Conservation (phyloP, 2,329 filamentous ascomycete genomes). For the Verticillium tricorpus region DNA sequence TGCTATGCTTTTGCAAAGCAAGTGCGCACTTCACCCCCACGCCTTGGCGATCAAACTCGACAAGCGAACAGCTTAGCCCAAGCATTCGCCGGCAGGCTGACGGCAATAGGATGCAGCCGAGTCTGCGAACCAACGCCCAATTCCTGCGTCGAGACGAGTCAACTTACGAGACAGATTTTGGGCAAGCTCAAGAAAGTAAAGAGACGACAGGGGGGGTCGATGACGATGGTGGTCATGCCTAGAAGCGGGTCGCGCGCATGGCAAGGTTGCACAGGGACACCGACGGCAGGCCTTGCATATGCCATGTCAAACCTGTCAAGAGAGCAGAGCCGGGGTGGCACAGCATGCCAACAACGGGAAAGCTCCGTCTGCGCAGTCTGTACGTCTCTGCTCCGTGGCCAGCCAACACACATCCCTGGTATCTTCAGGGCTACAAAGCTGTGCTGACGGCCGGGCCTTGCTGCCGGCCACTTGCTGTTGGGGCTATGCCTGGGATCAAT, state of each 20-base stretch:
- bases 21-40: no score
- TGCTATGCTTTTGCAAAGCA: not conserved
- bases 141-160: no score
- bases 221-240: not conserved
- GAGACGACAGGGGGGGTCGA: not conserved
- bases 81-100: no score
- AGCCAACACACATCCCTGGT: not conserved
- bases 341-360: not conserved
- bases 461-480: not conserved
- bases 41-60: not conserved
- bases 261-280: not conserved
- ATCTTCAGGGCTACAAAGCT: not conserved
- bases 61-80: not conserved
- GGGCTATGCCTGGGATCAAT: no score
- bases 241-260: not conserved
- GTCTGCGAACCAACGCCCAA: no score
- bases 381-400: not conserved
- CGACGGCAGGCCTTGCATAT: not conserved
- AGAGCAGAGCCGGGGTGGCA: not conserved
- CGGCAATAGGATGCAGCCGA: no score
- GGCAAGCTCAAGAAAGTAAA: not conserved
- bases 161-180: not conserved
- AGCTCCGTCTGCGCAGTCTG: not conserved
- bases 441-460: not conserved
- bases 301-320: slow-evolving; percentile 1